Evolutionary conservation across 2,329 filamentous ascomycete genomes (phyloP), one percentile per base, ranked within the genome.

Genomic region (Ceratocystis cacaofunesta): DNA sequence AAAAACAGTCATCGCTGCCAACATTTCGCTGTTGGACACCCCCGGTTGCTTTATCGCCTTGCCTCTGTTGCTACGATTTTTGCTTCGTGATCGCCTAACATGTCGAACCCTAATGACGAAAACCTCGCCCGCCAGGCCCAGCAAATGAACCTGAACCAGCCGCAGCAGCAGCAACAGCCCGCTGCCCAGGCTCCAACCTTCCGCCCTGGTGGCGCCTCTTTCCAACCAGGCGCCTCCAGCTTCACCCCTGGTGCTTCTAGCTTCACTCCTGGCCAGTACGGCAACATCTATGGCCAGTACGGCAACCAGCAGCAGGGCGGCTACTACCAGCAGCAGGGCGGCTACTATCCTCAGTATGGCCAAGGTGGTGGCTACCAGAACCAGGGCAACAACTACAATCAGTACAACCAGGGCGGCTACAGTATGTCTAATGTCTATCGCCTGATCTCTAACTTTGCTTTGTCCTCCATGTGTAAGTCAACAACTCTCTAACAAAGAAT

Each of bases 91-190:
- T 41, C 36, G 36, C 36, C 36, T 4, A 81, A 65, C 73, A 96
- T 96, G 91, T 88, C 92, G 71, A 86, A 92, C 76, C 88, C 90
- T 72, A 91, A 95, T 76, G 96, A 91, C 69, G 97, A 94, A 89
- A 92, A 97, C 78, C 90, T 95, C 73, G 89, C 92, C 72, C 85
- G 86, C 72, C 80, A 86, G 65, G 85, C 84, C 69, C 87, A 90
- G 79, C 87, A 92, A 72, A 87, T 89, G 71, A 84, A 84, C 74
- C 84, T 95, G 75, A 84, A 89, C 68, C 84, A 87, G 71, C 86
- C 88, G 74, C 82, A 91, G 75, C 36, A 92, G 74, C 78, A 79
- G 64, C 75, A 77, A 69, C 76, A 76, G 70, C 75, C 73, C 69
- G 74, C 74, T 67, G 78, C 76, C 67, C 76, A 75, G 68, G 79